Base-by-base conservation (phyloP, 225 moss, liverwort and hornwort species). In the Bryoerythrophyllum caledonicum region DNA sequence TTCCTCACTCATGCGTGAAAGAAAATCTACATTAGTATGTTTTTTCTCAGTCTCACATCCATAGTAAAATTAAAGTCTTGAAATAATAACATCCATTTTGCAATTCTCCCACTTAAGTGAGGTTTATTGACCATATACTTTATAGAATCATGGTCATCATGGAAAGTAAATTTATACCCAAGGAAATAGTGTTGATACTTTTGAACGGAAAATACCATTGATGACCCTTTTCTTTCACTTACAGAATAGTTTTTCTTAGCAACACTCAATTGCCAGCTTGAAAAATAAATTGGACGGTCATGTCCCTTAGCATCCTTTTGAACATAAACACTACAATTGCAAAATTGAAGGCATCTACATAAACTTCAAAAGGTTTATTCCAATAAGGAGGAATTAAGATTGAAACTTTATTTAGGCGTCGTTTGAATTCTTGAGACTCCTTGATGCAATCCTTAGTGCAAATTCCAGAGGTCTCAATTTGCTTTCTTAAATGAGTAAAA, bases 381-480 rank as follows among this genome's bases (percentile, higher is more conserved):
- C 20, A 52, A 20, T n/a, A 0, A 0, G 20, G 52, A 0, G 5
- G 20, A 52, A 52, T 52, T 1, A n/a, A 6, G 20, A 52, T 19
- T 13, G 17, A 17, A 3, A 17, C 49, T 15, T 49, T 15, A 49
- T 17, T 49, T 16, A 49, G 14, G 2, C 14, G 2, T 17, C 17
- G 13, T 49, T 49, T 49, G 1, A 49, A 17, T 19, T 49, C 17
- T 14, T 49, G 5, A 49, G 17, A 49, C 0, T 16, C 49, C 5
- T 49, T 49, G 3, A 17, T 49, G 17, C 17, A 49, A 5, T 49
- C 49, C 1, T 49, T 17, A 14, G 17, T 49, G 5, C 49, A 17
- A 4, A 49, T 19, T 14, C 49, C 32, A 3, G 5, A 0, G 0
- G 5, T 12, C 1, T 4, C 1, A 0, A 3, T 2, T 14, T 3